Base-by-base conservation (phyloP, 1,284 basidiomycete genomes). In the Ustilago bromivora region DNA sequence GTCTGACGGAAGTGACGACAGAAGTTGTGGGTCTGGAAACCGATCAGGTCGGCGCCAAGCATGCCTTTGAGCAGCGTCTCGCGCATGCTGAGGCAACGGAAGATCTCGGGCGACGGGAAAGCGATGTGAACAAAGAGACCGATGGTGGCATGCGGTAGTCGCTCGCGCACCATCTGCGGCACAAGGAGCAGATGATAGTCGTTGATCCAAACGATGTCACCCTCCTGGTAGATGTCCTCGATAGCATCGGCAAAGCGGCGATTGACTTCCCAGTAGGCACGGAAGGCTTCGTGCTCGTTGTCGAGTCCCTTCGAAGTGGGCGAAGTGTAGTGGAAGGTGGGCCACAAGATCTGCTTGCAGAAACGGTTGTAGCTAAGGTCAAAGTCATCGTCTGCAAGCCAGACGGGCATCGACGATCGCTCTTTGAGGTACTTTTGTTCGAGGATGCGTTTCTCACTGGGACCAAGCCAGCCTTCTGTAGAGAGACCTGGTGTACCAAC, bases 81-180 rank as follows among this genome's bases (percentile, higher is more conserved):
- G 41, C 88, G 84, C 62, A 86, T 84, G 38, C 91, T 90, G 38
- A 95, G 88, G 82, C 93, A 94, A 9, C 93, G 89, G 89, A 95
- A 94, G 71, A 95, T 93, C 86, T 95, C 94, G 28, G 92, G 93
- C 10, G 91, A 92, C 0, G 94, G 94, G 87, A 95, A 95, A 1
- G 94, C 92, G 73, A 94, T 93, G 81, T 95, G 93, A 87, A 94
- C 89, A 88, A 95, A 95, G 88, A 95, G 94, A 0, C 93, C 93
- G 73, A 95, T 93, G 34, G 92, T 90, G 0, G 92, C 91, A 31
- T 89, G 89, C 0, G 91, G 90, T 19, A 90, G 87, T 47, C 88
- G 87, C 51, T 87, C 87, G 40, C 93, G 91, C 23, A 95, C 89
- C 87, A 95, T 90, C 36, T 89, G 88, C 0, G 94, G 94, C 19